A percentile compares a stretch with the other conserved stretches of the same genome.
Conservation (phyloP, 2,329 filamentous ascomycete genomes). For the Pseudocercospora crystallina region DNA sequence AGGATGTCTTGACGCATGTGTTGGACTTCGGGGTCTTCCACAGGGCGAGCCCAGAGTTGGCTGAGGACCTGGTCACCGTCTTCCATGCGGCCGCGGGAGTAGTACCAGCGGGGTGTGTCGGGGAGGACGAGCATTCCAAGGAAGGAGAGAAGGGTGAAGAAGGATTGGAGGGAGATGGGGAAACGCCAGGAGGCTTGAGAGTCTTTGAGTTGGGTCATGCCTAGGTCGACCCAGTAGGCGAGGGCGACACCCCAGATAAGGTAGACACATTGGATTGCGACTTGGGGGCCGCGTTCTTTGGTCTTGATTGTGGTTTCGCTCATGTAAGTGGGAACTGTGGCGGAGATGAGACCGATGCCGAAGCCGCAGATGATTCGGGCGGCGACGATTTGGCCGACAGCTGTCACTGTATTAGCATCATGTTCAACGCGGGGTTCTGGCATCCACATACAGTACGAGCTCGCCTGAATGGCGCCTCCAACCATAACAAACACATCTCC, state of each 20-base stretch:
- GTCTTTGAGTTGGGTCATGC: conserved; percentile 10
- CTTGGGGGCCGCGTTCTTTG: conserved; percentile 16
- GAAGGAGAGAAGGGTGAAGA: conserved; percentile 23
- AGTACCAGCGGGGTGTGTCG: conserved; percentile 21
- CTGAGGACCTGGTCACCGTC: conserved; percentile 17
- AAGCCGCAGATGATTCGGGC: conserved; percentile 49
- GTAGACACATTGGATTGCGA: conserved; percentile 12
- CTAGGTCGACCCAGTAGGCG: conserved; percentile 20
- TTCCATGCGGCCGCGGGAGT: conserved; percentile 10
- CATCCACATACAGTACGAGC: conserved; percentile 27
- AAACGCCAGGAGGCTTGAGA: conserved; percentile 14
- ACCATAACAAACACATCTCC: conserved; percentile 51
- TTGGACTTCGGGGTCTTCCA: conserved; percentile 10
- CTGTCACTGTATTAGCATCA: too few species aligned
- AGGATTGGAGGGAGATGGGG: conserved; percentile 17
- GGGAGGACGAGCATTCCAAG: conserved; percentile 20
- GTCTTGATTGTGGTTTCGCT: conserved; percentile 33
- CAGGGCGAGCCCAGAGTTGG: conserved; percentile 8
- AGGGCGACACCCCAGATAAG: conserved; percentile 17
- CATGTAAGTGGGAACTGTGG: conserved; percentile 44
- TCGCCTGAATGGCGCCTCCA: conserved; percentile 41
- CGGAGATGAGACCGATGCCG: conserved; percentile 40
- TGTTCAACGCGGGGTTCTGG: too few species aligned
- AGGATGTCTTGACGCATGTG: conserved; percentile 14
- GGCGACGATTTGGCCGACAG: conserved; percentile 46